Evolutionary conservation across 1,284 basidiomycete genomes (phyloP).

Genomic region (Cryptococcus sp.): DNA sequence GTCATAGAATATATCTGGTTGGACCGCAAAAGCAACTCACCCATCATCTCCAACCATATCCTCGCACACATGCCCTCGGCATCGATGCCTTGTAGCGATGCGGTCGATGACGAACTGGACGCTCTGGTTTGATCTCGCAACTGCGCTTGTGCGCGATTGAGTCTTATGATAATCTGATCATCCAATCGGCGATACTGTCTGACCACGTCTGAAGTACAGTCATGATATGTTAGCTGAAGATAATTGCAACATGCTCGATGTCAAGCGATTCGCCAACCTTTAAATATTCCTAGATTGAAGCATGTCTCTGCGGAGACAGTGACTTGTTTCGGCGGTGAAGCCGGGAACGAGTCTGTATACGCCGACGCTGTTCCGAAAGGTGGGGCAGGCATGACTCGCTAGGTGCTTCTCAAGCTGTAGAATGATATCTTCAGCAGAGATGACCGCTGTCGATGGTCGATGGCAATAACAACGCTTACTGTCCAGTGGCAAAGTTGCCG

Average conservation of each 20-base stretch:
- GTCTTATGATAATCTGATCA: constrained; percentile 75
- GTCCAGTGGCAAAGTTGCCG: not conserved
- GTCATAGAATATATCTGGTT: not conserved
- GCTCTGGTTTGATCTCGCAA: constrained; percentile 62
- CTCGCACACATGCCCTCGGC: constrained; percentile 67
- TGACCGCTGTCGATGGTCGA: not conserved
- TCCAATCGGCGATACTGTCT: constrained; percentile 81
- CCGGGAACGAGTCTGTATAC: constrained; percentile 52
- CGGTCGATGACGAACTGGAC: constrained; percentile 56
- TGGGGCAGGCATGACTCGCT: constrained; percentile 28
- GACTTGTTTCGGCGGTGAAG: constrained; percentile 41
- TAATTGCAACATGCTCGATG: not conserved
- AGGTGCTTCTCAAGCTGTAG: not conserved
- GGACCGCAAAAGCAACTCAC: constrained; percentile 56
- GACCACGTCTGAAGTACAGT: constrained; percentile 65
- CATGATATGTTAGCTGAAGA: not conserved
- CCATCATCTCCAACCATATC: constrained; percentile 78
- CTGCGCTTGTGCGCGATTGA: constrained; percentile 78
- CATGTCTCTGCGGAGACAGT: constrained; percentile 59
- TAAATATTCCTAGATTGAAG: constrained; percentile 76
- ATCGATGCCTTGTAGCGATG: constrained; percentile 28
- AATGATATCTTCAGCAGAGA: too few species aligned
- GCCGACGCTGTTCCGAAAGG: constrained; percentile 51
- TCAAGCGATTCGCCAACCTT: constrained; percentile 59
- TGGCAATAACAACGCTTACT: not conserved